phyloP scores from a whole-genome alignment of 805 yeast genomes.

The Brettanomyces custersianus region DNA sequence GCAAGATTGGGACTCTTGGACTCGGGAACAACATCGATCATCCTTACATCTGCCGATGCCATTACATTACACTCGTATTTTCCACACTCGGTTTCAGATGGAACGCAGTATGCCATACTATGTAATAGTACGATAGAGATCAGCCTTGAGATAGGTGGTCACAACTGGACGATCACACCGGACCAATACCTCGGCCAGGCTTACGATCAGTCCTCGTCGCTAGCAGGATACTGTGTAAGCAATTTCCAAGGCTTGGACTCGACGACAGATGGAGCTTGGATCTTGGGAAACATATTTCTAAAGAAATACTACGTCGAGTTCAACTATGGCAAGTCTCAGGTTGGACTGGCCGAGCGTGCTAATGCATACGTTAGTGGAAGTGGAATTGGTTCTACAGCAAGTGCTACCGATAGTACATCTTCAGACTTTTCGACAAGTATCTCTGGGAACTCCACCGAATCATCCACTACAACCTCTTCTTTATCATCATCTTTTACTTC shows the following conservation, averaged over 20 bases:
- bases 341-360: constrained; percentile 48
- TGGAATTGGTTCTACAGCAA: background rate
- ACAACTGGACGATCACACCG: constrained; percentile 36
- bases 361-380: too few relatives aligned
- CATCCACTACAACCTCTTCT: background rate
- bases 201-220: constrained; percentile 27
- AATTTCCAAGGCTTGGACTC: constrained; percentile 50
- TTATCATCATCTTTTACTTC: background rate
- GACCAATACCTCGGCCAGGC: constrained; percentile 39
- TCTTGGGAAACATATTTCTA: constrained; percentile 56
- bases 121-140: constrained; percentile 40
- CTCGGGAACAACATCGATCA: constrained; percentile 59
- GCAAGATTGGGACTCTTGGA: constrained; percentile 45
- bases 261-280: constrained; percentile 39
- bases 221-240: constrained; percentile 50
- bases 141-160: constrained; percentile 33
- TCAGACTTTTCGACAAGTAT: too few relatives aligned
- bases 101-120: constrained; percentile 51
- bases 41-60: constrained; percentile 49
- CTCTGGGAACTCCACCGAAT: background rate
- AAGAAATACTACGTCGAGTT: constrained; percentile 48
- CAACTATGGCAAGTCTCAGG: constrained; percentile 37
- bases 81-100: constrained; percentile 41
- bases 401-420: background rate
- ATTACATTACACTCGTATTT: constrained; percentile 44